Conservation (phyloP, 441 rosid species). For the Kokia cookei region DNA sequence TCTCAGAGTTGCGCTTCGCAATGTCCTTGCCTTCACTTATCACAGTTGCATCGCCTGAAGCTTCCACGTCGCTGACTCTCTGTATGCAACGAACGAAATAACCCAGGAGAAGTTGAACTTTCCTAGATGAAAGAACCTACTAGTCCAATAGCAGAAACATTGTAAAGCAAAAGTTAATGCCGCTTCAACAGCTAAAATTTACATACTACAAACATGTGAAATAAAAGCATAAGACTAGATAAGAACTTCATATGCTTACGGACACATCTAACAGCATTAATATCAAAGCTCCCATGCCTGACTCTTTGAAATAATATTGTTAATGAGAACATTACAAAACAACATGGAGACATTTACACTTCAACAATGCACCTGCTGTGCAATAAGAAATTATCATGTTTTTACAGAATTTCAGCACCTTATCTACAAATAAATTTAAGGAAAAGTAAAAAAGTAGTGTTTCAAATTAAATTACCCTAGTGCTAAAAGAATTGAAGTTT, state of each 20-base stretch:
- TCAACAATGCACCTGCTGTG: not conserved
- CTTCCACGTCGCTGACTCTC: conserved; percentile 30
- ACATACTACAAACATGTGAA: not conserved
- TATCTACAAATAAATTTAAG: not conserved
- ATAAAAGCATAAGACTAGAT: not conserved
- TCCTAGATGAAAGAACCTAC: conserved; percentile 87
- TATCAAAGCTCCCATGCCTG: not conserved
- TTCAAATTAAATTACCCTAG: not conserved
- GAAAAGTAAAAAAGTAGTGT: not conserved
- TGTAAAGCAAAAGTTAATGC: not conserved
- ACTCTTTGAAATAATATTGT: not conserved
- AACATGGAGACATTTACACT: not conserved
- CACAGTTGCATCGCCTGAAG: conserved; percentile 23
- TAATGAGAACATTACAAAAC: not conserved
- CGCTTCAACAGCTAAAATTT: not conserved
- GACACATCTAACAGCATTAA: not conserved
- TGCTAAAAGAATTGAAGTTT: not conserved
- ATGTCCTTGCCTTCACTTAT: conserved; percentile 5
- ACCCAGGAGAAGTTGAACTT: conserved; percentile 77
- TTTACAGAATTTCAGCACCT: not conserved
- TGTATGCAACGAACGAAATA: conserved; percentile 64
- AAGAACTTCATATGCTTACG: not conserved
- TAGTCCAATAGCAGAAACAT: conserved; percentile 23
- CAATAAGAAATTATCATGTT: not conserved
- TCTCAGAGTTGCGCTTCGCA: conserved; percentile 27